A percentile compares a stretch with the other conserved stretches of the same genome.
Conservation (phyloP, 2,329 filamentous ascomycete genomes). For the Colletotrichum destructivum region DNA sequence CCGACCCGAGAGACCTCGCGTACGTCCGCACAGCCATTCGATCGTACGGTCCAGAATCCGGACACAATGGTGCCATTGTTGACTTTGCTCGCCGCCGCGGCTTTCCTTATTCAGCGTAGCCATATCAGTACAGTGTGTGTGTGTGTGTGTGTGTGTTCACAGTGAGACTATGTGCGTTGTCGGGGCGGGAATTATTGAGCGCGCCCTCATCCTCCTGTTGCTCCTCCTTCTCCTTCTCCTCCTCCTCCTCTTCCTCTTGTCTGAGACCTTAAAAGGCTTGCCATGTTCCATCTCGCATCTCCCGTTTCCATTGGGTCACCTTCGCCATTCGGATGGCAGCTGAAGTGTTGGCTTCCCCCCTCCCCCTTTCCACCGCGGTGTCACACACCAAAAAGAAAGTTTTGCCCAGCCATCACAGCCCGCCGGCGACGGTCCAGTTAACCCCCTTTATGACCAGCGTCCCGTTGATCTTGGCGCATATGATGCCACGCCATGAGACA, state of each 20-base stretch:
- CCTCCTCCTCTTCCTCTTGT: background rate
- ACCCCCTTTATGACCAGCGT: constrained; percentile 15
- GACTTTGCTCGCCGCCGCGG: constrained; percentile 10
- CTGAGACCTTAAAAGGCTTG: constrained; percentile 3
- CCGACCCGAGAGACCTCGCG: background rate
- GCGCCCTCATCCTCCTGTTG: background rate
- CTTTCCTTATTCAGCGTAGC: background rate
- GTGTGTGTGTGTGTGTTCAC: too few species aligned
- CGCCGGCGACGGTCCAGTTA: background rate
- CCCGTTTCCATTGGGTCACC: background rate
- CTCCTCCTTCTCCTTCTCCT: too few species aligned
- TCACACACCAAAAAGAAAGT: constrained; percentile 1
- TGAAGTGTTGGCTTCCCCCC: background rate
- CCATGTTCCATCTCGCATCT: background rate
- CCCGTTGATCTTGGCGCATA: constrained; percentile 24
- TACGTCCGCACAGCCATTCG: constrained; percentile 16
- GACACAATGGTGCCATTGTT: constrained; percentile 1
- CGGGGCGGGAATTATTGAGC: background rate
- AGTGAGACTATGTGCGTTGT: background rate
- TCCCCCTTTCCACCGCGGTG: background rate
- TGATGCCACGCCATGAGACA: constrained; percentile 7
- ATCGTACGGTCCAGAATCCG: constrained; percentile 8
- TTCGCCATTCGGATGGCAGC: background rate
- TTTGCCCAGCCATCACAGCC: background rate
- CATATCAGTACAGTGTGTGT: too few species aligned